Evolutionary conservation across 805 yeast genomes (phyloP).

Genomic region (Lachancea nothofagi): DNA sequence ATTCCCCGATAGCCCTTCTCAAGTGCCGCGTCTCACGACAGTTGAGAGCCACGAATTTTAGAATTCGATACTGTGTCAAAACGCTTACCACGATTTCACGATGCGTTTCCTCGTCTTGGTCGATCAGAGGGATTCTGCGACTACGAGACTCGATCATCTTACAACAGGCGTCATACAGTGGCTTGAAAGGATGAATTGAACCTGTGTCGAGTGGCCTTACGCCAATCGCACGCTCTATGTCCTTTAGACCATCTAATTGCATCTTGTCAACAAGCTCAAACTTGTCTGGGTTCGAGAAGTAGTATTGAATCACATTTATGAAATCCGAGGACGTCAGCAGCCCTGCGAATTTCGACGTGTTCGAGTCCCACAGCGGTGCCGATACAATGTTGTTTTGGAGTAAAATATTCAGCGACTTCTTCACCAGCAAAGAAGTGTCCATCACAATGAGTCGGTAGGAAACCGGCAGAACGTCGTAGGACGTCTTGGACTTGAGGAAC

Average conservation of each 20-base stretch:
- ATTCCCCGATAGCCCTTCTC: constrained; percentile 64
- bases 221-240: constrained; percentile 82
- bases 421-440: constrained; percentile 85
- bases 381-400: constrained; percentile 91
- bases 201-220: constrained; percentile 80
- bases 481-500: constrained; percentile 82
- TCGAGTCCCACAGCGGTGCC: constrained; percentile 95
- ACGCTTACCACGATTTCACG: constrained; percentile 94
- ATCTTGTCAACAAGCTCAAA: constrained; percentile 82
- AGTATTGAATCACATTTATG: constrained; percentile 90
- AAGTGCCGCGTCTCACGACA: constrained; percentile 90
- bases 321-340: constrained; percentile 87
- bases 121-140: constrained; percentile 89
- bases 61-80: constrained; percentile 89
- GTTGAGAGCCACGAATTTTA: constrained; percentile 91
- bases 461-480: constrained; percentile 95
- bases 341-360: constrained; percentile 88
- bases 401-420: constrained; percentile 82
- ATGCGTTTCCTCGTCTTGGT: constrained; percentile 85
- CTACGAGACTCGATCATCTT: constrained; percentile 86
- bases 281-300: constrained; percentile 82
- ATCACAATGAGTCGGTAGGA: constrained; percentile 87
- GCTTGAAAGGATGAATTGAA: constrained; percentile 84
- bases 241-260: constrained; percentile 77
- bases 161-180: constrained; percentile 87